Evolutionary conservation across 2,329 filamentous ascomycete genomes (phyloP).

Genomic region (Fusarium coffeatum): DNA sequence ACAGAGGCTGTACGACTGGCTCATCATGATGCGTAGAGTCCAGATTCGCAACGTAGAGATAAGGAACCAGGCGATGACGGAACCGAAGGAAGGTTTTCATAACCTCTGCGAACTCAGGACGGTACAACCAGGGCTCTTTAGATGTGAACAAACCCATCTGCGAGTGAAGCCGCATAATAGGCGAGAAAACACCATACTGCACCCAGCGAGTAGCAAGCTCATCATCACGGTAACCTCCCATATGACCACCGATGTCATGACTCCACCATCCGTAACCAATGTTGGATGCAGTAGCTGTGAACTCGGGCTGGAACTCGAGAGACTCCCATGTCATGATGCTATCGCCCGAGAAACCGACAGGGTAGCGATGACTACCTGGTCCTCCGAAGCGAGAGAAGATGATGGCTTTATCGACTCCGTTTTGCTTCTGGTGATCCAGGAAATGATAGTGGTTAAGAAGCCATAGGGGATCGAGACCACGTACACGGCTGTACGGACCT

Average conservation of each 20-base stretch:
- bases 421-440: constrained; percentile 58
- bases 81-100: constrained; percentile 64
- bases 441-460: constrained; percentile 74
- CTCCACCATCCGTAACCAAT: constrained; percentile 77
- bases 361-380: constrained; percentile 72
- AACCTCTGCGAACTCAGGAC: constrained; percentile 56
- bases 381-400: constrained; percentile 72
- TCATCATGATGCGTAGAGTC: constrained; percentile 56
- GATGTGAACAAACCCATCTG: constrained; percentile 67
- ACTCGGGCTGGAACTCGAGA: constrained; percentile 73
- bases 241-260: constrained; percentile 75
- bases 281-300: constrained; percentile 73
- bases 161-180: constrained; percentile 71
- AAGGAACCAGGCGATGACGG: constrained; percentile 69
- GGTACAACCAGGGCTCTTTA: constrained; percentile 72
- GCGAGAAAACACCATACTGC: constrained; percentile 70
- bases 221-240: constrained; percentile 65
- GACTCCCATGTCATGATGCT: constrained; percentile 69
- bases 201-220: constrained; percentile 71
- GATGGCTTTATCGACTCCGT: constrained; percentile 54
- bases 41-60: constrained; percentile 62
- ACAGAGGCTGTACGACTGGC: constrained; percentile 70
- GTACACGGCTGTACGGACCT: constrained; percentile 63
- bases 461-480: constrained; percentile 72
- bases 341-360: constrained; percentile 73